Evolutionary conservation across 148 eudicot species (phyloP), one percentile per base, ranked within the genome.

Genomic region (Silene uniflora): DNA sequence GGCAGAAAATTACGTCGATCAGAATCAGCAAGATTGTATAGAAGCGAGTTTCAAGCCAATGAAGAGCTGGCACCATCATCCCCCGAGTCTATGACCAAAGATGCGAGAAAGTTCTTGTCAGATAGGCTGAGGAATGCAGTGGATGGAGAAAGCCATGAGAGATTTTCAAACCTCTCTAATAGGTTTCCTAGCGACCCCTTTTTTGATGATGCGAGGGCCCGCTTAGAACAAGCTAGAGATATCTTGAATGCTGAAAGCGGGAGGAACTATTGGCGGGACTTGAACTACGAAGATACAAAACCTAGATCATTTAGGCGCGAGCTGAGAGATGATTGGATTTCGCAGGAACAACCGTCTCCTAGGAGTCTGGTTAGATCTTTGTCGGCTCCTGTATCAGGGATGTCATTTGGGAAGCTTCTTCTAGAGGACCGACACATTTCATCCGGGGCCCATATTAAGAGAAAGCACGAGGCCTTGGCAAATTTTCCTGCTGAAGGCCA

Each of bases 361-460:
- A 88, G 89, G 80, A 90, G 84, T 72, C 90, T 95, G 60, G 73
- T 89, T 70, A 85, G 98, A 79, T 95, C 97, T 78, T 82, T 95
- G 85, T 95, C 98, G 58, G 97, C 98, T 39, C 98, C 98, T 1
- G 87, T 87, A 75, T 87, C 98, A 16, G 93, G 93, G 75, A 81
- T 90, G 62, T 89, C 97, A 44, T 90, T 95, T 72, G 98, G 97
- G 73, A 95, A 90, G 83, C 93, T 92, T 62, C 96, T 95, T 82
- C 84, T 92, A n/a, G 97, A 95, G 76, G 98, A 95, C 72, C 91
- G 92, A 61, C 87, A 87, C 56, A 74, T 95, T 61, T 77, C 88
- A 69, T 84, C 91, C 10, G 93, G 96, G 67, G 96, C 91, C 27
- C 97, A 95, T 17, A 86, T 95, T 52, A 87, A 91, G 85, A 86